phyloP scores from a whole-genome alignment of 73 alveolate genomes.

The Paramecium bursaria region DNA sequence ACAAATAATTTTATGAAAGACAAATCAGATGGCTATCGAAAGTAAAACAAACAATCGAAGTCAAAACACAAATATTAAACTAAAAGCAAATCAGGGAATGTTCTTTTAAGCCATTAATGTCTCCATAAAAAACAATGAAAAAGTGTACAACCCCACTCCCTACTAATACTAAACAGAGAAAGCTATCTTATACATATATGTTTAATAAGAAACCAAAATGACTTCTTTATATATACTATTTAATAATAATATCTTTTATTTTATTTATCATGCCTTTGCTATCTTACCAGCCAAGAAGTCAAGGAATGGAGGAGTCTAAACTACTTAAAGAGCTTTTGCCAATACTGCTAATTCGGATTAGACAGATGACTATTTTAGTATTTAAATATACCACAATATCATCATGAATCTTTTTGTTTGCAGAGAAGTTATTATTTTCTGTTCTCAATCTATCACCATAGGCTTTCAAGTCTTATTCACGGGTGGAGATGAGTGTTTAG shows the following conservation, averaged over 20 bases:
- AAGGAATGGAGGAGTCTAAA: slow-evolving; percentile 44
- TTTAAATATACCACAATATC: slow-evolving; percentile 35
- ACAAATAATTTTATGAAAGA: slow-evolving; percentile 21
- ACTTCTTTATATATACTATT: not conserved
- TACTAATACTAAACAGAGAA: too few species aligned
- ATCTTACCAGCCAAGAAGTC: slow-evolving; percentile 50
- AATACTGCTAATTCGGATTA: slow-evolving; percentile 46
- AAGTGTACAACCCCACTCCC: too few species aligned
- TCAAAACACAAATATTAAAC: not conserved
- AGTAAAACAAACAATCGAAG: not conserved
- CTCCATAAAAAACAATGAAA: too few species aligned
- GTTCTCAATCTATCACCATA: slow-evolving; percentile 59
- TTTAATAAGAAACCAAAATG: not conserved
- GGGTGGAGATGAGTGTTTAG: slow-evolving; percentile 25
- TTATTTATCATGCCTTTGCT: slow-evolving; percentile 28
- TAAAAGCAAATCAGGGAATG: not conserved
- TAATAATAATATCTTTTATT: too few species aligned
- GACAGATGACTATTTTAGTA: slow-evolving; percentile 36
- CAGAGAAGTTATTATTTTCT: slow-evolving; percentile 49
- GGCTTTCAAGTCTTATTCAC: slow-evolving; percentile 53
- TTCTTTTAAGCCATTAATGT: slow-evolving; percentile 56
- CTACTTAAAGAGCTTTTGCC: slow-evolving; percentile 49
- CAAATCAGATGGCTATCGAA: slow-evolving; percentile 48
- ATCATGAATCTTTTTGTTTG: slow-evolving; percentile 53
- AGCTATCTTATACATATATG: too few species aligned